phyloP scores from a whole-genome alignment of 2,329 filamentous ascomycete species.

The Orbilia brochopaga region DNA sequence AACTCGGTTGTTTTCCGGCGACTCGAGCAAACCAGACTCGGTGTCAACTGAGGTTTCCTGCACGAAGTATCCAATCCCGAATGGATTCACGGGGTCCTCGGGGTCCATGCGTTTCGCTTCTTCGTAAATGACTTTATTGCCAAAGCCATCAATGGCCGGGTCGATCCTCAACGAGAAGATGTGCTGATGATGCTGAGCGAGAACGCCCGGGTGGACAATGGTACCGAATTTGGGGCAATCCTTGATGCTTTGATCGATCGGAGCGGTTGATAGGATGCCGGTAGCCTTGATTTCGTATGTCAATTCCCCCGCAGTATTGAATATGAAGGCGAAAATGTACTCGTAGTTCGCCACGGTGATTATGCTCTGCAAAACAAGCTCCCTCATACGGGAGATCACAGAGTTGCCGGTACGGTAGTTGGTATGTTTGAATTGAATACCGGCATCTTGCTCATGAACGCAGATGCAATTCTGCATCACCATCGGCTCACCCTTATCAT shows the following conservation, averaged over 20 bases:
- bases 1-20: constrained; percentile 61
- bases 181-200: constrained; percentile 76
- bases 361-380: constrained; percentile 72
- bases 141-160: constrained; percentile 67
- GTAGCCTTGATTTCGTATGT: constrained; percentile 73
- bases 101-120: constrained; percentile 68
- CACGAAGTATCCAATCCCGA: constrained; percentile 59
- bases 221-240: constrained; percentile 68
- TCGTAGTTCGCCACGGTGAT: constrained; percentile 76
- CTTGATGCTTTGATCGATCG: constrained; percentile 69
- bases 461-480: constrained; percentile 72
- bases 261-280: constrained; percentile 71
- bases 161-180: constrained; percentile 73
- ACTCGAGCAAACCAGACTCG: constrained; percentile 62
- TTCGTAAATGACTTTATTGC: constrained; percentile 65
- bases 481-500: constrained; percentile 67
- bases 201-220: constrained; percentile 71
- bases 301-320: constrained; percentile 73
- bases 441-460: constrained; percentile 73
- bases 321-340: constrained; percentile 74
- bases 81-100: constrained; percentile 64
- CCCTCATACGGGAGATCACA: constrained; percentile 68
- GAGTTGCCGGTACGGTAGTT: constrained; percentile 72
- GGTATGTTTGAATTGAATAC: constrained; percentile 74
- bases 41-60: constrained; percentile 49